Evolutionary conservation across 208 protist genomes (phyloP), one percentile per base, ranked within the genome.

Genomic region (Plasmodiophora brassicae): DNA sequence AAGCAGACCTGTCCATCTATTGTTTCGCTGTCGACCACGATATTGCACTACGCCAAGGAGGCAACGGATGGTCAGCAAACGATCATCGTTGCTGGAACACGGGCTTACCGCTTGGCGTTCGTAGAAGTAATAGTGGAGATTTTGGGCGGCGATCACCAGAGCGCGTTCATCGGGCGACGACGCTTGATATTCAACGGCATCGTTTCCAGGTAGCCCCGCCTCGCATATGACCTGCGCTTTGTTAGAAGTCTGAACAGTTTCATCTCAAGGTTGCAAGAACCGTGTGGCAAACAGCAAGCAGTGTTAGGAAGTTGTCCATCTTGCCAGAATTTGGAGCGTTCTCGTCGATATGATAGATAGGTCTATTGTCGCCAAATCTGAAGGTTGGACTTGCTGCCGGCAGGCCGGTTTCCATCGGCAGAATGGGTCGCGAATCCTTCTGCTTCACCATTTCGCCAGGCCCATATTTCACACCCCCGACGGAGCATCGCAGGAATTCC

Each of bases 401-500:
- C 5, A 78, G n/a, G 41, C 14, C 5, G 5, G 5, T 32, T 5
- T 78, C 14, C 65, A 32, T 78, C 41, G 65, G 65, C 65, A 78
- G 32, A 8, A 78, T 36, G 5, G 65, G 65, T 32, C 41, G 32
- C 65, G 5, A 32, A 14, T 78, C 65, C 10, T 32, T 5, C n/a
- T 78, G 65, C 5, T 8, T 38, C 65, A 36, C 10, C 65, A 78
- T 78, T 32, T 78, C 65, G 32, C 65, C 65, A 36, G 65, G 65
- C 32, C 65, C 65, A 46, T 86, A 53, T n/a, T 54, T 53, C 8
- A 41, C 8, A 1, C 25, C 8, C 39, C 87, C 87, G n/a, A 28
- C 57, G 32, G 71, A 85, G 43, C 84, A 89, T 57, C 88, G 35
- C 44, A 87, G 22, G 84, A 94, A 94, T 0, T 71, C 14, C 93